Conservation (phyloP, 1,284 basidiomycete species). For the Tetrapyrgos nigripes region DNA sequence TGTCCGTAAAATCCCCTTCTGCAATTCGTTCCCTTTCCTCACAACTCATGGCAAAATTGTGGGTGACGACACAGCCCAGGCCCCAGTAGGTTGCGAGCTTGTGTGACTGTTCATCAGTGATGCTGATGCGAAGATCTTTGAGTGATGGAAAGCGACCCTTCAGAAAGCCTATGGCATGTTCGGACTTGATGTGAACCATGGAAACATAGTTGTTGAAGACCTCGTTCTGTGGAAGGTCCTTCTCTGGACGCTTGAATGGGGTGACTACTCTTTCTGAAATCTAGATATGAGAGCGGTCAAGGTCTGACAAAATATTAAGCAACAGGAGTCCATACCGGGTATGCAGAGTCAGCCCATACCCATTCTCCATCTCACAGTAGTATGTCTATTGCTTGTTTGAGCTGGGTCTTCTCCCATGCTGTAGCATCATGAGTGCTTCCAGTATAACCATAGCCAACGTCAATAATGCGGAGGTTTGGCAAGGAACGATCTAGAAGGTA, state of each 20-base stretch:
- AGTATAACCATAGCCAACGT: slow-evolving; percentile 11
- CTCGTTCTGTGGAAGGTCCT: slow-evolving; percentile 9
- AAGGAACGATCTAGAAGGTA: slow-evolving; percentile 4
- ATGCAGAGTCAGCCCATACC: slow-evolving; percentile 30
- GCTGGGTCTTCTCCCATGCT: slow-evolving; percentile 5
- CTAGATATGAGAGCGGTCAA: not conserved
- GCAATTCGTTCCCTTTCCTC: slow-evolving; percentile 16
- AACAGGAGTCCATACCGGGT: slow-evolving; percentile 15
- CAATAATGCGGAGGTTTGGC: slow-evolving; percentile 7
- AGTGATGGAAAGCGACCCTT: slow-evolving; percentile 36
- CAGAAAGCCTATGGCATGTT: slow-evolving; percentile 34
- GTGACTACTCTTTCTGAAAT: slow-evolving; percentile 12
- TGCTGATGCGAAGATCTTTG: slow-evolving; percentile 24
- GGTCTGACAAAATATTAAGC: not conserved
- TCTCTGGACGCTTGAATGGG: slow-evolving; percentile 17
- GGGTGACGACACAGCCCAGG: slow-evolving; percentile 23
- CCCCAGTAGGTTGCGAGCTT: slow-evolving; percentile 28
- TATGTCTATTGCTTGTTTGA: slow-evolving; percentile 1
- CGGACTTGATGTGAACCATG: slow-evolving; percentile 20
- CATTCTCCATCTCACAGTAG: slow-evolving; percentile 16
- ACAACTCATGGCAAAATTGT: no score
- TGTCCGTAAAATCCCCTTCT: not conserved
- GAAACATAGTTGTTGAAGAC: slow-evolving; percentile 17
- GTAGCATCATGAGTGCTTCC: slow-evolving; percentile 9
- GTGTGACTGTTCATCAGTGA: slow-evolving; percentile 21